These are phyloP conservation scores for Phytopythium boreale DNA, from an alignment of 352 stramenopile genomes.

Conservation along the genomic window DNA sequence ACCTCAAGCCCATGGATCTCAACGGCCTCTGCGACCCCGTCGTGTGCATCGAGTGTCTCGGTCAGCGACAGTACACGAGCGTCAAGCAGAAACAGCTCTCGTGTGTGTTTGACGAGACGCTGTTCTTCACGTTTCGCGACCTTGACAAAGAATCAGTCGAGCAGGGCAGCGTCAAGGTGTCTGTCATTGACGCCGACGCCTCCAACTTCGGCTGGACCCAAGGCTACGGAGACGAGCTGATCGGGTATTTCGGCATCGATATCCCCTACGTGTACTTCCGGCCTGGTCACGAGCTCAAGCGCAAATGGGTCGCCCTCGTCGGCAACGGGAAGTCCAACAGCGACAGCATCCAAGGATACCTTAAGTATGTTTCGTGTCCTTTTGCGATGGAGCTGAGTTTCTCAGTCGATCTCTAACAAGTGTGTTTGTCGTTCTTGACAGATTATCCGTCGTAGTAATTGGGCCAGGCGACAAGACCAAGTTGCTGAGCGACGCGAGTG, in stretches of 20 bases:
- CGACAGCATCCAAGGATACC: constrained; percentile 89
- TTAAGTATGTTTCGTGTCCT: constrained; percentile 42
- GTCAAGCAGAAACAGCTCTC: constrained; percentile 84
- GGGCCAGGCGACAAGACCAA: constrained; percentile 82
- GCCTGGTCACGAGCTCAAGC: constrained; percentile 84
- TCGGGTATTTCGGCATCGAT: constrained; percentile 86
- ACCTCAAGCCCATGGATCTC: constrained; percentile 84
- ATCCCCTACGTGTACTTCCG: constrained; percentile 85
- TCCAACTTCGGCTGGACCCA: constrained; percentile 15
- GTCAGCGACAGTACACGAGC: constrained; percentile 72
- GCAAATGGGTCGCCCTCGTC: constrained; percentile 89
- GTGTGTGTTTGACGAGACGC: constrained; percentile 89
- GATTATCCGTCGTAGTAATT: constrained; percentile 83
- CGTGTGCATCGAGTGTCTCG: constrained; percentile 80
- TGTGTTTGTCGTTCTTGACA: constrained; percentile 13
- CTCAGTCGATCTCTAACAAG: constrained; percentile 1
- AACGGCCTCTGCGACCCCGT: constrained; percentile 89
- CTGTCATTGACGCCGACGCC: constrained; percentile 79
- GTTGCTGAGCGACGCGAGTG: constrained; percentile 46
- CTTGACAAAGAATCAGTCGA: constrained; percentile 74
- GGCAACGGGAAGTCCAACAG: constrained; percentile 66
- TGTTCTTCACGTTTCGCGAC: constrained; percentile 88
- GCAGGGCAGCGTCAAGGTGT: constrained; percentile 74
- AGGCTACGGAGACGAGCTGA: constrained; percentile 59
- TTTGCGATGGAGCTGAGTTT: neutral